phyloP scores from a whole-genome alignment of 176 grass and related monocot genomes.

The Panicum miliaceum region DNA sequence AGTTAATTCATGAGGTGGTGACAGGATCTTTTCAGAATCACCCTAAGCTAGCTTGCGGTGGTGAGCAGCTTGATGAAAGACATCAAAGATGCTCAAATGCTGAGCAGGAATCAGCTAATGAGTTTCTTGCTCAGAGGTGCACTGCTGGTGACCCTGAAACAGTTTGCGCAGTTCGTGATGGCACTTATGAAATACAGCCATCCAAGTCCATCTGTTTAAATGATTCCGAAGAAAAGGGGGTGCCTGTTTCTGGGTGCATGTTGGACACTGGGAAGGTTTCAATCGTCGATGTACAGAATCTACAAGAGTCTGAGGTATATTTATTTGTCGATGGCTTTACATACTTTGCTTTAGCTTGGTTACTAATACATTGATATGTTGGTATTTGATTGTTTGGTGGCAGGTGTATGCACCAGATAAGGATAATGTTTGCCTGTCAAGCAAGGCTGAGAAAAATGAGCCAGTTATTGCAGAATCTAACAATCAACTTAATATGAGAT shows the following conservation, averaged over 20 bases:
- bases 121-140: conserved; percentile 49
- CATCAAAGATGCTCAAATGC: conserved; percentile 50
- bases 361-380: conserved; percentile 29
- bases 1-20: conserved; percentile 74
- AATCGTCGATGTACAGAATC: conserved; percentile 18
- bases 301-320: conserved; percentile 41
- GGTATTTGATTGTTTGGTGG: conserved; percentile 25
- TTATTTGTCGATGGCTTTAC: conserved; percentile 28
- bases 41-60: conserved; percentile 31
- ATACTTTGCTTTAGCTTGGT: conserved; percentile 15
- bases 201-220: conserved; percentile 44
- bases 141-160: conserved; percentile 49
- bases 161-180: conserved; percentile 35
- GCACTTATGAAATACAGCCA: conserved; percentile 23
- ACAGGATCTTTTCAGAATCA: conserved; percentile 43
- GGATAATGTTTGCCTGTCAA: conserved; percentile 41
- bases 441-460: conserved; percentile 33
- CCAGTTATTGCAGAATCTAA: conserved; percentile 20
- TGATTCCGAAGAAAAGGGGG: conserved; percentile 44
- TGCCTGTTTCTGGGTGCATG: conserved; percentile 44
- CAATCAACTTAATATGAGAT: conserved; percentile 32
- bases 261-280: conserved; percentile 34
- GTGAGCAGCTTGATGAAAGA: conserved; percentile 47
- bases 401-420: conserved; percentile 26
- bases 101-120: conserved; percentile 52